Evolutionary conservation across 148 eudicot genomes (phyloP), one percentile per base, ranked within the genome.

Genomic region (Amaranthus palmeri): DNA sequence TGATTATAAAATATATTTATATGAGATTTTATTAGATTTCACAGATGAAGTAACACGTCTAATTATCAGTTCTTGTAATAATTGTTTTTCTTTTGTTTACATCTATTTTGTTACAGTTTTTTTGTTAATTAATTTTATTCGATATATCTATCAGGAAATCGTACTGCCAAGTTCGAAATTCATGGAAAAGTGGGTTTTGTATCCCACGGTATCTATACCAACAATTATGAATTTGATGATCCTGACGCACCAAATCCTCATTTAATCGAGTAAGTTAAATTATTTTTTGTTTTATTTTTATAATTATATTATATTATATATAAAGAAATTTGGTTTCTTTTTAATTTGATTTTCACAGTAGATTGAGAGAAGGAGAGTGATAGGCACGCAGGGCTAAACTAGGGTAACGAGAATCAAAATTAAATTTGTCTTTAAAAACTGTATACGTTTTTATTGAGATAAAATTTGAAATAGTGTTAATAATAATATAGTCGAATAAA

Each of bases 101-200:
- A n/a, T 0, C 10, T 57, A 18, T 57, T 4, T 57, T 57, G 11
- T n/a, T n/a, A n/a, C n/a, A n/a, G n/a, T 58, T 50, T 18, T 4
- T 68, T 47, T 36, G 10, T 6, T 44, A 63, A 14, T 41, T 25
- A 57, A 25, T 25, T 25, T 25, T 25, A 25, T 25, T 25, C 2
- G 36, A 25, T 25, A 25, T 0, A 25, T 25, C 2, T 25, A 25
- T 25, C 36, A 88, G 92, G 88, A 5, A 66, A 25, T 36, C 83
- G 70, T 41, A 51, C 78, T 10, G 72, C 73, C 10, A 86, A 80
- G 78, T 75, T 91, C 55, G 95, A 82, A 73, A 79, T 91, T 43
- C 95, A 89, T 80, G 97, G 97, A 51, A 69, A 66, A 6, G 50
- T 87, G 18, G 95, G 97, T 15, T 4, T 76, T 12, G 73, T 92